Evolutionary conservation across 495 filamentous ascomycete genomes (phyloP), one percentile per base, ranked within the genome.

Genomic region (Mytilinidion resinicola): DNA sequence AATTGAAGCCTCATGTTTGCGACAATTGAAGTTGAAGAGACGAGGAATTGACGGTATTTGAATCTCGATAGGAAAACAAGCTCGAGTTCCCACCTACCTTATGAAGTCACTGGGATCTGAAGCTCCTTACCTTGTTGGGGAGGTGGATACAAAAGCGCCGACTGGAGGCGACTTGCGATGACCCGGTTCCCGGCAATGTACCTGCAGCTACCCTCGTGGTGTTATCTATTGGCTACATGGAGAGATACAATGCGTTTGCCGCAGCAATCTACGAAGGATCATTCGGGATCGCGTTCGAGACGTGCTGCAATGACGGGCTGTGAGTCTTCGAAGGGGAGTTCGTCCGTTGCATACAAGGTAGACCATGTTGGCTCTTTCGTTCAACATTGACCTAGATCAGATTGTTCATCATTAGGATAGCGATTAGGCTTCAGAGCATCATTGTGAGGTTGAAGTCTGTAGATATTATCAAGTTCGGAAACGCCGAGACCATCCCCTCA

Each of bases 121-220:
- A 65, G 62, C 62, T 65, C 59, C 50, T 58, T 61, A 17, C 62
- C 62, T 21, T 21, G 57, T 58, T 30, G 9, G 62, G 62, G 36
- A 65, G 62, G 62, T 58, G 54, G 19, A 25, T 25, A n/a, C 17
- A 52, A 55, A 48, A 34, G n/a, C 25, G 14, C 61, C 33, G 52
- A 42, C 19, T 44, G 19, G 42, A 30, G 53, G 54, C 49, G 36
- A 55, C 37, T 34, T 46, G 56, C 52, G 51, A 56, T 43, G 39
- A 42, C 25, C 25, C 3, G 25, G 25, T 30, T 30, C 17, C 39
- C 39, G 11, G 39, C 39, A 42, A 17, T 20, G 62, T 61, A 50
- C 62, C 62, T 65, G 58, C 58, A 65, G 62, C 17, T 59, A 35
- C 25, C 19, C 30, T 11, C 35, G 48, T 41, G 9, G 62, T 44